Conservation (phyloP, 2,329 filamentous ascomycete species). For the Mollisiaceae sp. region DNA sequence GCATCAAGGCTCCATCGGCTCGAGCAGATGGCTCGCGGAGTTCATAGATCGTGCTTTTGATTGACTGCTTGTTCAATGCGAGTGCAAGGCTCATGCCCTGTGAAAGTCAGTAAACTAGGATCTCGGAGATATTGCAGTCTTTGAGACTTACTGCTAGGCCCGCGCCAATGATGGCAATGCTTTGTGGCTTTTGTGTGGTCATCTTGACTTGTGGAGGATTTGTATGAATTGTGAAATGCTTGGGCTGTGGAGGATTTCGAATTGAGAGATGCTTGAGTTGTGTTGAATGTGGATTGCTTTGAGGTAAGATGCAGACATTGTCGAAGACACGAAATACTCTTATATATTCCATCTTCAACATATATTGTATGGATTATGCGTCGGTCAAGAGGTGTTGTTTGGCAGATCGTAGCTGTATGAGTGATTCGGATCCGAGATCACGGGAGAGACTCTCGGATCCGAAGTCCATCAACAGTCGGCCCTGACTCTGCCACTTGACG, state of each 20-base stretch:
- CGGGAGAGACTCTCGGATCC: background rate
- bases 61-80: conserved; percentile 55
- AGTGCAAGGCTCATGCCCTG: conserved; percentile 59
- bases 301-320: background rate
- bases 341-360: conserved; percentile 2
- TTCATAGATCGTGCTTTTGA: conserved; percentile 58
- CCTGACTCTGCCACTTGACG: no score
- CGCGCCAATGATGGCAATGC: conserved; percentile 17
- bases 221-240: background rate
- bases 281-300: background rate
- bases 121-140: no score
- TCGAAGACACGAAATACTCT: background rate
- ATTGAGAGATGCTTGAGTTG: background rate
- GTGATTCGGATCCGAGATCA: background rate
- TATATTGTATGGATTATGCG: no score
- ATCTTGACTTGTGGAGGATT: background rate
- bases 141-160: conserved; percentile 14
- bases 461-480: background rate
- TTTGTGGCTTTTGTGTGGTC: conserved; percentile 1
- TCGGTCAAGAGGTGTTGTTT: no score
- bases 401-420: no score
- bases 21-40: conserved; percentile 50
- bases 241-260: background rate
- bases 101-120: background rate
- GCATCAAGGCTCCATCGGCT: conserved; percentile 61